Conservation (phyloP, 352 stramenopile species). For the Aphanomyces stellatus region DNA sequence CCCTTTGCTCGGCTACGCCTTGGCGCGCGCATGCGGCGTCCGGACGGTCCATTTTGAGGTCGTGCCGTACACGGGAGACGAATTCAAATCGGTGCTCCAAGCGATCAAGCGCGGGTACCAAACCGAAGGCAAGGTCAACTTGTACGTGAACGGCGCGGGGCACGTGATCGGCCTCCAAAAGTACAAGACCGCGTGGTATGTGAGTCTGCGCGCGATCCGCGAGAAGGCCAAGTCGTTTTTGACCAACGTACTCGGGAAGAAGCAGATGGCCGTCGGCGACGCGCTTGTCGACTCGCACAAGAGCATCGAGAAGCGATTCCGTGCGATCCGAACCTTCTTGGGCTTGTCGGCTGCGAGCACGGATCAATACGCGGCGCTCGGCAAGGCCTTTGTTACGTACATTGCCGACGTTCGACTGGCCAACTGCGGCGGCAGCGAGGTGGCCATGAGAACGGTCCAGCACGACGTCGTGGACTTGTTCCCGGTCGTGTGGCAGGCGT, state of each 20-base stretch:
- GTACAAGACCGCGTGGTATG: constrained; percentile 78
- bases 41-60: constrained; percentile 56
- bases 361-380: constrained; percentile 37
- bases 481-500: constrained; percentile 59
- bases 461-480: constrained; percentile 55
- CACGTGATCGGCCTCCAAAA: constrained; percentile 79
- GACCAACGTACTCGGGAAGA: constrained; percentile 17
- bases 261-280: constrained; percentile 21
- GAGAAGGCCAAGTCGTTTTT: constrained; percentile 70
- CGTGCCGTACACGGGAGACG: constrained; percentile 28
- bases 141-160: constrained; percentile 51
- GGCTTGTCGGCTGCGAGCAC: constrained; percentile 33
- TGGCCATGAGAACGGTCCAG: constrained; percentile 29
- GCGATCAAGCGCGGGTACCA: constrained; percentile 46
- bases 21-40: constrained; percentile 42
- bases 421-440: constrained; percentile 14
- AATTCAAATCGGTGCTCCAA: constrained; percentile 29
- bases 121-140: constrained; percentile 60
- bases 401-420: constrained; percentile 35
- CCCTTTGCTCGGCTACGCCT: constrained; percentile 54
- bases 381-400: constrained; percentile 56
- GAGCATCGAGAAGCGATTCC: constrained; percentile 41
- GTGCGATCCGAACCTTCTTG: constrained; percentile 43
- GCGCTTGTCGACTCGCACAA: constrained; percentile 13
- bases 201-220: constrained; percentile 77